These are phyloP conservation scores for Candida loeiensis DNA, from an alignment of 805 yeast species.

Conservation along the genomic window DNA sequence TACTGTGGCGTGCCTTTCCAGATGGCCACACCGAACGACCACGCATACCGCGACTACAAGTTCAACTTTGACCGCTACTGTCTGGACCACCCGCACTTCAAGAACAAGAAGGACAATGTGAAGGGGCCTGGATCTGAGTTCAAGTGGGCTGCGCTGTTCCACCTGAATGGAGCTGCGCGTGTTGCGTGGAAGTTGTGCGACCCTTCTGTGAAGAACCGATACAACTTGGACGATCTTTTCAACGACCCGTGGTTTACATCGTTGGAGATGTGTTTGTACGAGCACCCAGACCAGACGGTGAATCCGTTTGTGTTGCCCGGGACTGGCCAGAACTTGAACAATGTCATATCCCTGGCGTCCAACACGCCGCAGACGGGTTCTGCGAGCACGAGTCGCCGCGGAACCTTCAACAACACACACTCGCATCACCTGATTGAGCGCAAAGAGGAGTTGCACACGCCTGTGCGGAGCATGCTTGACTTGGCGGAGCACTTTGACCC, in stretches of 20 bases:
- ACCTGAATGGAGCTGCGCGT: slow-evolving; percentile 59
- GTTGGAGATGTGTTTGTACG: slow-evolving; percentile 59
- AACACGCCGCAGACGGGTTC: slow-evolving; percentile 6
- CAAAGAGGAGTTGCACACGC: slow-evolving; percentile 21
- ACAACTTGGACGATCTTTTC: slow-evolving; percentile 51
- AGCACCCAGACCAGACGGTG: slow-evolving; percentile 39
- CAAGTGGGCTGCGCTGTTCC: slow-evolving; percentile 61
- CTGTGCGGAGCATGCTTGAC: slow-evolving; percentile 40
- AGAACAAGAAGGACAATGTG: slow-evolving; percentile 35
- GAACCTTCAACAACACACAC: slow-evolving; percentile 19
- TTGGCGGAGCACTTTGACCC: slow-evolving; percentile 13
- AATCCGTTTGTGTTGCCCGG: slow-evolving; percentile 32
- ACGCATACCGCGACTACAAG: slow-evolving; percentile 53
- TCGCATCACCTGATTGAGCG: slow-evolving; percentile 14
- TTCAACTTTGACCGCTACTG: slow-evolving; percentile 42
- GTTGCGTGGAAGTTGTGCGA: slow-evolving; percentile 73
- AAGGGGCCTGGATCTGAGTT: slow-evolving; percentile 72
- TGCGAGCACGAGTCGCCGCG: slow-evolving; percentile 20
- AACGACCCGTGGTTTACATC: slow-evolving; percentile 61
- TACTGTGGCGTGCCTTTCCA: slow-evolving; percentile 60
- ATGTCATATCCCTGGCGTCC: slow-evolving; percentile 4
- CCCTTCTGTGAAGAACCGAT: slow-evolving; percentile 53
- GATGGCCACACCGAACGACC: slow-evolving; percentile 46
- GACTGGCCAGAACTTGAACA: slow-evolving; percentile 16
- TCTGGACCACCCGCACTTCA: slow-evolving; percentile 46